These are phyloP conservation scores for Candida takata DNA, from an alignment of 805 yeast genomes.

Conservation along the genomic window DNA sequence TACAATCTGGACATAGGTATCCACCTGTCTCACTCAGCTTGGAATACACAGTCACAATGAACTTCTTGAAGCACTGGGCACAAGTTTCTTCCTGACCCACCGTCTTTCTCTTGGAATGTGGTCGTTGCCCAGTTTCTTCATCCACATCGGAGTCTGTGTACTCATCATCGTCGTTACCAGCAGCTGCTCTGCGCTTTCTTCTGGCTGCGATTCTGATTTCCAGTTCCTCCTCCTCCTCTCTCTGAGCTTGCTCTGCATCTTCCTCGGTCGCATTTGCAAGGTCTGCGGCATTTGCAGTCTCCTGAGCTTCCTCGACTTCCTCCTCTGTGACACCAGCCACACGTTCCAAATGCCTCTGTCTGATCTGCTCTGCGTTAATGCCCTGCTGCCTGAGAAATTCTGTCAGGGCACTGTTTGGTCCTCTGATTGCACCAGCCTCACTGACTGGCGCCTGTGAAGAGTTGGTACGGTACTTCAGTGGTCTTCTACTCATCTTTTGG, in stretches of 20 bases:
- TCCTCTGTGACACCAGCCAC: constrained; percentile 23
- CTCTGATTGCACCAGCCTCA: constrained; percentile 29
- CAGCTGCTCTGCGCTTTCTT: constrained; percentile 35
- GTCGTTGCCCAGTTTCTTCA: constrained; percentile 27
- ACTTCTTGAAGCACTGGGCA: constrained; percentile 52
- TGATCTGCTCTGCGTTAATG: constrained; percentile 73
- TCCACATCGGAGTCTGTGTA: constrained; percentile 29
- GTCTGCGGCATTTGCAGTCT: too few relatives aligned
- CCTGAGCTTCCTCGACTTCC: constrained; percentile 24
- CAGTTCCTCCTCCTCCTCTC: constrained; percentile 24
- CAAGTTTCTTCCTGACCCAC: constrained; percentile 55
- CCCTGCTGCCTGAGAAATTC: constrained; percentile 87
- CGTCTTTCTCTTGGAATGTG: constrained; percentile 16
- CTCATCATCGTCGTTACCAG: constrained; percentile 27
- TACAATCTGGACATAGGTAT: constrained; percentile 59
- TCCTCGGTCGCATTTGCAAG: constrained; percentile 24
- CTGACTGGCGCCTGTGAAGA: constrained; percentile 11
- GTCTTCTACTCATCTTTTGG: constrained; percentile 24
- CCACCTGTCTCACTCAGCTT: constrained; percentile 48
- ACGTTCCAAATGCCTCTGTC: constrained; percentile 37
- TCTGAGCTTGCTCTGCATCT: constrained; percentile 24
- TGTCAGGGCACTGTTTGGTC: constrained; percentile 81
- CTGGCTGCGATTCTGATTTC: constrained; percentile 32
- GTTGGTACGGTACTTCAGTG: constrained; percentile 19
- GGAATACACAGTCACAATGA: constrained; percentile 62